A percentile compares a stretch with the other conserved stretches of the same genome.
Conservation (phyloP, 192 early-diverging fungal genomes). For the Helicostylum pulchrum region DNA sequence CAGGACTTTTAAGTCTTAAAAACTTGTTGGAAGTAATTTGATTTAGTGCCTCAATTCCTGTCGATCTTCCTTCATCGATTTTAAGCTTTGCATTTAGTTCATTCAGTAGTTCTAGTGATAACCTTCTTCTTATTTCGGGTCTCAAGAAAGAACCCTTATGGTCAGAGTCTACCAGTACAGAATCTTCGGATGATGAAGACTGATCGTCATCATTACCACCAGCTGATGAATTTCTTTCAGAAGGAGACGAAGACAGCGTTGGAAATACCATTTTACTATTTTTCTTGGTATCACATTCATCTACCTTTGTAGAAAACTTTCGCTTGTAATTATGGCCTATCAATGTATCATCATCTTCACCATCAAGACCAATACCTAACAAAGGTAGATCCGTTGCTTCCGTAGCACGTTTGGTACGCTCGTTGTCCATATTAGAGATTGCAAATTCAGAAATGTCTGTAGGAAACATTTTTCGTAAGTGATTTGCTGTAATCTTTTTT, state of each 20-base stretch:
- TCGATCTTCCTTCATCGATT: slow-evolving; percentile 28
- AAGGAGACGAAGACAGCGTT: slow-evolving; percentile 38
- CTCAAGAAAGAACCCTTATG: slow-evolving; percentile 8
- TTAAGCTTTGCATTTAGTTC: slow-evolving; percentile 15
- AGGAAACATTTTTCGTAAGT: slow-evolving; percentile 63
- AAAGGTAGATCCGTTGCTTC: slow-evolving; percentile 46
- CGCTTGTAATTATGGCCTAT: background rate
- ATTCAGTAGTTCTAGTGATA: slow-evolving; percentile 13
- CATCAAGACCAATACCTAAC: slow-evolving; percentile 38
- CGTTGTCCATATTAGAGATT: slow-evolving; percentile 19
- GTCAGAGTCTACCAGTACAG: background rate
- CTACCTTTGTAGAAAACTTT: background rate
- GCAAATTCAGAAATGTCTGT: slow-evolving; percentile 22
- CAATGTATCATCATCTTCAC: slow-evolving; percentile 4
- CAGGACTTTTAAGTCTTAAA: slow-evolving; percentile 1
- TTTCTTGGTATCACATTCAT: background rate
- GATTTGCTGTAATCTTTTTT: slow-evolving; percentile 57
- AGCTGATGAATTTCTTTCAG: background rate
- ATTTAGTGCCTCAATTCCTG: slow-evolving; percentile 24
- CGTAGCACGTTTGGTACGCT: slow-evolving; percentile 40
- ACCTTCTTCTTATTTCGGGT: slow-evolving; percentile 19
- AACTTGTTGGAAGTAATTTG: background rate
- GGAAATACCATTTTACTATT: slow-evolving; percentile 14
- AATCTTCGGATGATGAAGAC: background rate
- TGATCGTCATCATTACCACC: background rate